phyloP scores from a whole-genome alignment of 202 grass and related monocot genomes.

The Hordeum pubiflorum region DNA sequence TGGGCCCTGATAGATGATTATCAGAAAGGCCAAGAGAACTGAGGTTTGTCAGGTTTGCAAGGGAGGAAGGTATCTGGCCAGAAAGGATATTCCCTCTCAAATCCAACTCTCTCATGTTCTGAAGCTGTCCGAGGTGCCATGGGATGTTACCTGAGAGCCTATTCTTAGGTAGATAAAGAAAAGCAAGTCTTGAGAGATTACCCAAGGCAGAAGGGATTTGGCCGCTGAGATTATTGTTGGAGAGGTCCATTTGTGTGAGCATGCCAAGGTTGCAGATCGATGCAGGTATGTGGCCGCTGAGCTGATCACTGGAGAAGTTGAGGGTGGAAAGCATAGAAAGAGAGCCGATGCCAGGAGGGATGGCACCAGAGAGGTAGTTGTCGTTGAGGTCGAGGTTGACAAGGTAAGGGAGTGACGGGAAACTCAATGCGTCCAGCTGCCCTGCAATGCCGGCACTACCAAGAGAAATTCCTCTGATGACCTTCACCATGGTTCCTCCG shows the following conservation, averaged over 20 bases:
- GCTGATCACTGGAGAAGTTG: not conserved
- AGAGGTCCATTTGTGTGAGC: not conserved
- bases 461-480: not conserved
- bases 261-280: not conserved
- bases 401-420: not conserved
- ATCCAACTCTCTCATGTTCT: not conserved
- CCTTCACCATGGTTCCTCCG: not conserved
- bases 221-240: not conserved
- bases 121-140: not conserved
- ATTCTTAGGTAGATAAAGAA: not conserved
- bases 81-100: not conserved
- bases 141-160: not conserved
- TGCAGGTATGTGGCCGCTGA: not conserved
- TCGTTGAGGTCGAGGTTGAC: not conserved
- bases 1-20: not conserved
- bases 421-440: not conserved
- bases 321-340: not conserved
- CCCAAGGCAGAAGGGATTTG: not conserved
- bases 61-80: not conserved
- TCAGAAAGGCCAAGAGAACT: not conserved
- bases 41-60: not conserved
- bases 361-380: not conserved
- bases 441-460: not conserved
- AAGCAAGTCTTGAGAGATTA: not conserved
- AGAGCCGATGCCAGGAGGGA: not conserved